Evolutionary conservation across 305 asterid species (phyloP).

Genomic region (Fraxinus nigra): DNA sequence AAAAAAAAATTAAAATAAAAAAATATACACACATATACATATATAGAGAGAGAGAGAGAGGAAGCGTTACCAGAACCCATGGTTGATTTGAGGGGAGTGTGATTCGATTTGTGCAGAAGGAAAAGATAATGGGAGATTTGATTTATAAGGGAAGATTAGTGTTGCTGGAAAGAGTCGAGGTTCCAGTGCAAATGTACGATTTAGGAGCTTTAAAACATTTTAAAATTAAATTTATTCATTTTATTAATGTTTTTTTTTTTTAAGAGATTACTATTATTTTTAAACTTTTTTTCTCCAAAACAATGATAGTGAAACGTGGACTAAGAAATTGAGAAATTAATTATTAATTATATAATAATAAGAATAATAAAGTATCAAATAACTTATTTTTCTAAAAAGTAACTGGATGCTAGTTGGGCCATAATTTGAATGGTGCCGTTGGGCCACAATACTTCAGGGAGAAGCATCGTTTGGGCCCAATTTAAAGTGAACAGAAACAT

Average conservation of each 20-base stretch:
- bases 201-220: background rate
- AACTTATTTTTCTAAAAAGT: background rate
- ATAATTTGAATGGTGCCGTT: too few species aligned
- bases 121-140: conserved; percentile 7
- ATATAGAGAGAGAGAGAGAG: background rate
- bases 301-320: too few species aligned
- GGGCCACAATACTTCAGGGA: too few species aligned
- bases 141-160: background rate
- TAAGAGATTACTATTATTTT: too few species aligned
- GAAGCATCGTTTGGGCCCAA: too few species aligned
- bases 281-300: too few species aligned
- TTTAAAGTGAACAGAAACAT: too few species aligned
- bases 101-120: conserved; percentile 24
- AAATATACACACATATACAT: background rate
- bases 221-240: too few species aligned
- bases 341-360: too few species aligned
- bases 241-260: too few species aligned
- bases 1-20: background rate
- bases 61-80: conserved; percentile 54
- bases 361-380: too few species aligned
- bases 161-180: background rate
- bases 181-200: background rate
- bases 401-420: background rate
- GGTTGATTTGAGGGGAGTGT: conserved; percentile 8
- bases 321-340: too few species aligned